These are phyloP conservation scores for Suillus clintonianus DNA, from an alignment of 768 basidiomycete genomes.

Conservation along the genomic window DNA sequence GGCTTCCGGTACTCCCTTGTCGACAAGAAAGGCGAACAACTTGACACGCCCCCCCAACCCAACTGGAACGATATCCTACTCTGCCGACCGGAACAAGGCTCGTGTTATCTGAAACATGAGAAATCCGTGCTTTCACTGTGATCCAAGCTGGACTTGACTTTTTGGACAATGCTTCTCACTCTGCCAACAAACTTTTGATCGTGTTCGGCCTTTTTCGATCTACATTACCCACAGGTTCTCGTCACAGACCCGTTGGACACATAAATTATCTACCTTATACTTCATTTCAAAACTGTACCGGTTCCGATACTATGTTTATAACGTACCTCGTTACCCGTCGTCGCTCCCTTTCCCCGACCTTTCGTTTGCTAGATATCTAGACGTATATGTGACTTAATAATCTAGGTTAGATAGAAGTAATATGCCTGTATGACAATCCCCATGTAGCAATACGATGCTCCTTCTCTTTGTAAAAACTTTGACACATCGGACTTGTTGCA, in stretches of 20 bases:
- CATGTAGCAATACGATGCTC: slow-evolving; percentile 10
- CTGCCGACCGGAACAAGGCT: slow-evolving; percentile 60
- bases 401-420: slow-evolving; percentile 8
- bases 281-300: slow-evolving; percentile 3
- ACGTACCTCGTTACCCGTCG: slow-evolving; percentile 7
- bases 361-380: slow-evolving; percentile 15
- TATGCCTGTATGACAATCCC: slow-evolving; percentile 9
- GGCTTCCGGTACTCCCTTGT: slow-evolving; percentile 63
- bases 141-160: slow-evolving; percentile 25
- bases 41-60: slow-evolving; percentile 52
- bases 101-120: slow-evolving; percentile 54
- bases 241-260: neutral
- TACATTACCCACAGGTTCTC: neutral
- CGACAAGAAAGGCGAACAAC: slow-evolving; percentile 49
- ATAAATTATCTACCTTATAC: slow-evolving; percentile 12
- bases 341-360: slow-evolving; percentile 7
- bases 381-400: slow-evolving; percentile 12
- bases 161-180: slow-evolving; percentile 12
- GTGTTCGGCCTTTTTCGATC: slow-evolving; percentile 8
- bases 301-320: slow-evolving; percentile 7
- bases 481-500: neutral
- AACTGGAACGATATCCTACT: slow-evolving; percentile 80
- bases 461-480: neutral
- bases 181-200: slow-evolving; percentile 6
- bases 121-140: slow-evolving; percentile 16